Conservation (phyloP, 257 asterid species). For the Solanum ahanhuiri region DNA sequence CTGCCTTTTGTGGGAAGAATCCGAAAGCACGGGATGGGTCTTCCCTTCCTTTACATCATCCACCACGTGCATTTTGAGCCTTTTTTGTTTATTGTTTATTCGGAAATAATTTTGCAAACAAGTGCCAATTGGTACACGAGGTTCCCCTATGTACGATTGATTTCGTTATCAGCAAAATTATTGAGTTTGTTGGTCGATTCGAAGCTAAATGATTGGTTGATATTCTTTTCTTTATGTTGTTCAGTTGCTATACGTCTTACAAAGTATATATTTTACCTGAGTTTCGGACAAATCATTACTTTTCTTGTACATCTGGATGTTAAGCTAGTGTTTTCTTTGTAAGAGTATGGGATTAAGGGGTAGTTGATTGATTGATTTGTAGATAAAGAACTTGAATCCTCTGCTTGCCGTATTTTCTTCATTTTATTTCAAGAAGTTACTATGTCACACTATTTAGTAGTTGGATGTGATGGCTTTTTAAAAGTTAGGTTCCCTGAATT, state of each 20-base stretch:
- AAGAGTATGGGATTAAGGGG: background rate
- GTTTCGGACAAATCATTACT: background rate
- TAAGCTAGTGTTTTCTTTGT: background rate
- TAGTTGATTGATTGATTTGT: background rate
- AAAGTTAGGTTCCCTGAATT: conserved; percentile 4
- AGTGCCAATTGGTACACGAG: background rate
- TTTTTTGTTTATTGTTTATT: background rate
- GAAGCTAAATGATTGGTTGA: background rate
- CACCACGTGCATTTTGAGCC: background rate
- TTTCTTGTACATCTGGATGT: background rate
- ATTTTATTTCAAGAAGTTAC: background rate
- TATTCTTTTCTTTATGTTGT: background rate
- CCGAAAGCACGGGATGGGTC: background rate
- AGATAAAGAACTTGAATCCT: background rate
- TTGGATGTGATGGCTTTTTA: conserved; percentile 1
- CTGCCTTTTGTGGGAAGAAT: background rate
- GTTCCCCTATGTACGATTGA: background rate
- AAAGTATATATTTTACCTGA: background rate
- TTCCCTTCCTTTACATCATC: background rate
- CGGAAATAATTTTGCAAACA: background rate
- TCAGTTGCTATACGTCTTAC: background rate
- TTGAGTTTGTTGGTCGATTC: background rate
- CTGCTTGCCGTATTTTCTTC: background rate
- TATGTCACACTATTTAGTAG: conserved; percentile 1
- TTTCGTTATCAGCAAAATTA: background rate